Base-by-base conservation (phyloP, 345 rosid genomes). In the Aurinia saxatilis region DNA sequence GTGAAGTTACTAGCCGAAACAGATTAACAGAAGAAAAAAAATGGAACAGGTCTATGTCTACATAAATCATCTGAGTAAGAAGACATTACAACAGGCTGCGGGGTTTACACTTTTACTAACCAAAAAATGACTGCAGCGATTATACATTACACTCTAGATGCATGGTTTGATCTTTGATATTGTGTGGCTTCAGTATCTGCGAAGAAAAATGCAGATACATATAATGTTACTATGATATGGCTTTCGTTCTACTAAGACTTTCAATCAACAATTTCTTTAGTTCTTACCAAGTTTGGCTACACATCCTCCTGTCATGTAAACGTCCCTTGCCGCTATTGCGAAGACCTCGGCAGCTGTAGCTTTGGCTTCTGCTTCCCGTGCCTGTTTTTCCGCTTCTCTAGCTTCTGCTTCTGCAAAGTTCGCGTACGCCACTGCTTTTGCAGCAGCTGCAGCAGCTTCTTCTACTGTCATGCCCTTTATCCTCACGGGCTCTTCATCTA, bases 371-470 rank as follows among this genome's bases (percentile, higher is more conserved):
- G 95, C 97, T 58, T 74, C 80, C 30, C 73, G 87, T 40, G 97
- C 99, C 72, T 85, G 83, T 80, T 84, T 82, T 65, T 86, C 90
- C 15, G 96, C 95, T 72, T 77, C 80, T 78, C 79, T 87, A 72
- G 99, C 96, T 78, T 87, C 97, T 37, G 95, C 95, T 19, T 74
- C 80, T 29, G 96, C 96, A 62, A 78, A 74, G 68, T 93, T 92
- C 37, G 99, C 99, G 74, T 85, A 95, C 57, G 91, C 96, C 63
- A 93, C 75, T 36, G 95, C 95, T 76, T 67, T 81, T 67, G 99
- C 97, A 57, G 90, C 96, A 5, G 86, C 86, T 8, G 79, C 96
- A 68, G 97, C 90, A 68, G 99, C 97, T 72, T 85, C 97, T 68
- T 75, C 63, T 14, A 75, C 81, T 46, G 96, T 81, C 97, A 90